Percentiles rank a stretch among this genome's conserved stretches.
Evolutionary conservation across 371 early-diverging fungal species (phyloP).

Genomic region (Choanephora cucurbitarum): DNA sequence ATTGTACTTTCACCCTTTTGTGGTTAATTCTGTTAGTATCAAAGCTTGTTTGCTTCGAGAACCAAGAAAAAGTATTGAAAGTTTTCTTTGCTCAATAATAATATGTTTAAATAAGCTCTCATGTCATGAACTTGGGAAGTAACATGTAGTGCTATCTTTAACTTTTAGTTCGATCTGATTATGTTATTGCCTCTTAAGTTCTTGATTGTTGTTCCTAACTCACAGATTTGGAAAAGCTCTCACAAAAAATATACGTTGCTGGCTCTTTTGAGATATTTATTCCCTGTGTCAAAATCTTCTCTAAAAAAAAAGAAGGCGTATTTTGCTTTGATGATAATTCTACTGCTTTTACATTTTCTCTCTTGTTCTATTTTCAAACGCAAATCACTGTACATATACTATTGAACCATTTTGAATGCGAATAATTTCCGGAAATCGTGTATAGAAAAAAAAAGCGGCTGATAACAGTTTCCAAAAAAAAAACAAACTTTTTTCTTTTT

Average conservation of each 20-base stretch:
- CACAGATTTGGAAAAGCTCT: conserved; percentile 20
- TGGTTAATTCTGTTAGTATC: conserved; percentile 11
- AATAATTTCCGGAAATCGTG: background rate
- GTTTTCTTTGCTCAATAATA: conserved; percentile 5
- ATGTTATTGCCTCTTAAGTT: conserved; percentile 6
- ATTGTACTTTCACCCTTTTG: conserved; percentile 11
- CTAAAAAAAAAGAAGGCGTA: too few relatives aligned
- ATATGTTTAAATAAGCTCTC: background rate
- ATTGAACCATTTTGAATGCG: too few relatives aligned
- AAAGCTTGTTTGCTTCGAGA: conserved; percentile 1
- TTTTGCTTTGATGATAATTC: too few relatives aligned
- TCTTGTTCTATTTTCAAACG: too few relatives aligned
- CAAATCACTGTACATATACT: too few relatives aligned
- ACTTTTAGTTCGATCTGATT: conserved; percentile 10
- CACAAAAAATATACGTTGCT: conserved; percentile 17
- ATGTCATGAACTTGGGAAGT: conserved; percentile 8
- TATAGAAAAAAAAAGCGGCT: background rate
- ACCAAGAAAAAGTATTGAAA: conserved; percentile 6
- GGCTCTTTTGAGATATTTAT: too few relatives aligned
- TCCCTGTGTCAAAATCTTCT: too few relatives aligned
- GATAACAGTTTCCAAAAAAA: background rate
- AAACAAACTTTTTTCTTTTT: background rate
- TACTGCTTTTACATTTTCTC: too few relatives aligned
- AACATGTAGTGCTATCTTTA: conserved; percentile 8
- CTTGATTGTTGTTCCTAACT: background rate